Percentiles rank a stretch among this genome's conserved stretches.
These are phyloP conservation scores for Chrysoporthe puriensis DNA, from an alignment of 2,329 filamentous ascomycete species.

Conservation along the genomic window DNA sequence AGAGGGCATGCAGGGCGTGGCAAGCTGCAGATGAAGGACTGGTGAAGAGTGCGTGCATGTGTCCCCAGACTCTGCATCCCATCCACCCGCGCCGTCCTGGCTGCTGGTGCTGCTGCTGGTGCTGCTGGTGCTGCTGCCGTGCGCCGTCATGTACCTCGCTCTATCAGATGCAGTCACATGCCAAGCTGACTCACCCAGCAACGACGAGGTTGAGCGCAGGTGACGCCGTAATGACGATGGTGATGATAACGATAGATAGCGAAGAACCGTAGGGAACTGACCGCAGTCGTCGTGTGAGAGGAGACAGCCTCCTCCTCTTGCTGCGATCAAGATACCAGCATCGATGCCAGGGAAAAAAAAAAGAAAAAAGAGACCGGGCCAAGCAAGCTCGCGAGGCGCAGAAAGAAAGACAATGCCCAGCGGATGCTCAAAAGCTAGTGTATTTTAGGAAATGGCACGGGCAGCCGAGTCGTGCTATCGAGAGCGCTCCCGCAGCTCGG, in stretches of 20 bases:
- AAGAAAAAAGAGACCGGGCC: too few species aligned
- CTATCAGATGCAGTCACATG: slow-evolving; percentile 19
- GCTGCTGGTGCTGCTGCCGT: background rate
- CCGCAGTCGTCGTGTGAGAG: background rate
- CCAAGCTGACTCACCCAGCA: slow-evolving; percentile 16
- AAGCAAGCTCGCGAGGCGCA: background rate
- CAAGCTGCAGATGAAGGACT: background rate
- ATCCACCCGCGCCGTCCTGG: background rate
- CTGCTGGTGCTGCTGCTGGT: background rate
- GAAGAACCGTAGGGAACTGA: background rate
- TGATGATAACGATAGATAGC: background rate
- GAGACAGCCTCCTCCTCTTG: background rate
- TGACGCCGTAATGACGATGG: slow-evolving; percentile 1
- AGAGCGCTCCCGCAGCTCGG: background rate
- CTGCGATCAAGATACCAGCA: background rate
- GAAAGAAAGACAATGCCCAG: background rate
- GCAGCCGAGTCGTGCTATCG: background rate
- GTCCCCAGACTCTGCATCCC: background rate
- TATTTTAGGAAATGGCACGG: background rate
- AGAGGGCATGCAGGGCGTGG: slow-evolving; percentile 3
- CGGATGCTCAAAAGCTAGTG: background rate
- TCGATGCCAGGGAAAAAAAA: background rate
- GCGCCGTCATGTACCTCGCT: background rate
- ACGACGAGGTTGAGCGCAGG: background rate
- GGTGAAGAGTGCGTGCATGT: background rate